These are phyloP conservation scores for Penicillium nordicum DNA, from an alignment of 2,329 filamentous ascomycete species.

Conservation along the genomic window DNA sequence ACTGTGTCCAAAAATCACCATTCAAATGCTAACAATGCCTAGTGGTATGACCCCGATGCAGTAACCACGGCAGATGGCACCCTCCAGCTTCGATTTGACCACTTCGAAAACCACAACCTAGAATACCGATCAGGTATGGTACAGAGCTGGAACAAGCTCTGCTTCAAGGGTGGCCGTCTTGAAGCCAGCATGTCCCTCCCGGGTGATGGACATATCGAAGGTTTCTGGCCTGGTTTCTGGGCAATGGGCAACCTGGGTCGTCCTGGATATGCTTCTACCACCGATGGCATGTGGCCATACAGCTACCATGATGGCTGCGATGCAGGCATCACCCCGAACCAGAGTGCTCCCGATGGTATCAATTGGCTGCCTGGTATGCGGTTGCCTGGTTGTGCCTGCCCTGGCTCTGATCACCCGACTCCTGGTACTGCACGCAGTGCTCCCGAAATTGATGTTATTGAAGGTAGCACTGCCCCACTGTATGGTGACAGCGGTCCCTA, in stretches of 20 bases:
- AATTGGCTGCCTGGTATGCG: conserved; percentile 68
- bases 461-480: conserved; percentile 60
- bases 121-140: conserved; percentile 71
- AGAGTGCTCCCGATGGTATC: conserved; percentile 64
- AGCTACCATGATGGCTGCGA: conserved; percentile 68
- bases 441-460: conserved; percentile 69
- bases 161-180: conserved; percentile 67
- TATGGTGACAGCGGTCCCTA: conserved; percentile 47
- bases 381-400: conserved; percentile 65
- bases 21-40: conserved; percentile 6
- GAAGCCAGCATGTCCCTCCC: conserved; percentile 69
- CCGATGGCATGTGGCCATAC: conserved; percentile 72
- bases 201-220: conserved; percentile 62
- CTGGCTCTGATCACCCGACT: conserved; percentile 61
- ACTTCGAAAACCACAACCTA: conserved; percentile 62
- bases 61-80: conserved; percentile 60
- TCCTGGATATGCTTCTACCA: conserved; percentile 66
- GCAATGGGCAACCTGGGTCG: conserved; percentile 70
- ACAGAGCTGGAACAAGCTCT: conserved; percentile 70
- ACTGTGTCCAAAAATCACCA: not conserved
- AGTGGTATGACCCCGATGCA: conserved; percentile 70
- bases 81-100: conserved; percentile 62
- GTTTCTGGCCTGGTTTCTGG: conserved; percentile 76
- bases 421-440: conserved; percentile 63
- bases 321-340: conserved; percentile 67